Conservation (phyloP, 768 basidiomycete genomes). For the Leccinum variicolor region DNA sequence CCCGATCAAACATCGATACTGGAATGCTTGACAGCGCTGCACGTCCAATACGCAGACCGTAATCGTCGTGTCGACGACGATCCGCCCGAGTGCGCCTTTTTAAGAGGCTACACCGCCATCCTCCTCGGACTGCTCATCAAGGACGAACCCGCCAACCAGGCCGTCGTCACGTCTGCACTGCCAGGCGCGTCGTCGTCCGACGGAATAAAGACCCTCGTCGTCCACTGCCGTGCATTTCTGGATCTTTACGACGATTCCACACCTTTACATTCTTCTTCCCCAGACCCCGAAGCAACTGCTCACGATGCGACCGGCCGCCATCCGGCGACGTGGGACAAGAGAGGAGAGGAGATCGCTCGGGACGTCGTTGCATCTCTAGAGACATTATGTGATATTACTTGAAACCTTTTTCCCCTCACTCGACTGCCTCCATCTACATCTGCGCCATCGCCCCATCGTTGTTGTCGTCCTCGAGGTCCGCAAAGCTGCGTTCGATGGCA, state of each 20-base stretch:
- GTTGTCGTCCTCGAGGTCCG: constrained; percentile 49
- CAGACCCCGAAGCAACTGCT: constrained; percentile 10
- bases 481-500: constrained; percentile 62
- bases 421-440: constrained; percentile 9
- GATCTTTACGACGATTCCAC: constrained; percentile 38
- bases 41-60: constrained; percentile 35
- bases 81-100: constrained; percentile 44
- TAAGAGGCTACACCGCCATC: constrained; percentile 73
- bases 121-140: constrained; percentile 57
- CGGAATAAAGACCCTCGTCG: constrained; percentile 33
- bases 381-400: constrained; percentile 5
- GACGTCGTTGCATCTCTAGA: constrained; percentile 57
- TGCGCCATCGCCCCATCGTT: constrained; percentile 1
- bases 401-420: neutral
- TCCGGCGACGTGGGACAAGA: constrained; percentile 22
- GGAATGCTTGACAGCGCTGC: constrained; percentile 49
- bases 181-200: constrained; percentile 31
- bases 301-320: constrained; percentile 2
- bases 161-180: constrained; percentile 31
- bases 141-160: constrained; percentile 31
- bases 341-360: constrained; percentile 42
- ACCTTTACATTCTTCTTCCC: constrained; percentile 22
- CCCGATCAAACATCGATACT: constrained; percentile 41
- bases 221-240: constrained; percentile 39
- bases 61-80: neutral